Percentiles rank a stretch among this genome's conserved stretches.
Evolutionary conservation across 352 stramenopile species (phyloP).

Genomic region (Phytophthora hybrid): DNA sequence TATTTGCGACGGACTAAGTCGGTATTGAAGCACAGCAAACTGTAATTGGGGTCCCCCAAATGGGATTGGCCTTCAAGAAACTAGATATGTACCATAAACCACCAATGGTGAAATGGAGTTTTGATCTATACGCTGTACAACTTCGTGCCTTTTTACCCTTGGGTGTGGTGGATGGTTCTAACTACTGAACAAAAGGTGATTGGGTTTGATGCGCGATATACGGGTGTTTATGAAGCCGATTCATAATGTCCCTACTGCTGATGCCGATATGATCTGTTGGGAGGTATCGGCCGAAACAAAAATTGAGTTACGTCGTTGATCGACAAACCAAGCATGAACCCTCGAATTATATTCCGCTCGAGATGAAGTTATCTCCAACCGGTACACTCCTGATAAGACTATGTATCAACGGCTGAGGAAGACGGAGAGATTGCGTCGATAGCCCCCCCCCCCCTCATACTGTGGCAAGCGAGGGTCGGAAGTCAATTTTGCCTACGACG

Average conservation of each 20-base stretch:
- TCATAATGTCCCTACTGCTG: background rate
- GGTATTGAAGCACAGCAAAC: no score
- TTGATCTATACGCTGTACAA: background rate
- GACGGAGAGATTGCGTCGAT: slow-evolving; percentile 8
- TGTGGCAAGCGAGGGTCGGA: slow-evolving; percentile 11
- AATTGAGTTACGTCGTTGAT: slow-evolving; percentile 8
- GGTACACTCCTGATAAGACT: slow-evolving; percentile 5
- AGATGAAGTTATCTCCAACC: slow-evolving; percentile 15
- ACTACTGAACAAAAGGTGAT: background rate
- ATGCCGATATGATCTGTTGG: slow-evolving; percentile 21
- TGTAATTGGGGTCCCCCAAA: no score
- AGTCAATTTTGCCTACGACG: slow-evolving; percentile 18
- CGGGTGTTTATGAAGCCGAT: slow-evolving; percentile 7
- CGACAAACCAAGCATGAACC: slow-evolving; percentile 24
- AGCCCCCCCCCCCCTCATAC: slow-evolving; percentile 14
- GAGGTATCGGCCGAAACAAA: slow-evolving; percentile 8
- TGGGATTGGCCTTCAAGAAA: background rate
- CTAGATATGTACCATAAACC: background rate
- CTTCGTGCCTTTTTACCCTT: slow-evolving; percentile 14
- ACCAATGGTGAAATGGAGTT: background rate
- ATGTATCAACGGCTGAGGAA: slow-evolving; percentile 14
- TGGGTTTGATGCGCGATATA: background rate
- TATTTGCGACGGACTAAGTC: no score
- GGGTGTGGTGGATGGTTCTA: slow-evolving; percentile 15
- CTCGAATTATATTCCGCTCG: slow-evolving; percentile 16